Conservation (phyloP, 106 monocot genomes). For the Apostasia ramifera region DNA sequence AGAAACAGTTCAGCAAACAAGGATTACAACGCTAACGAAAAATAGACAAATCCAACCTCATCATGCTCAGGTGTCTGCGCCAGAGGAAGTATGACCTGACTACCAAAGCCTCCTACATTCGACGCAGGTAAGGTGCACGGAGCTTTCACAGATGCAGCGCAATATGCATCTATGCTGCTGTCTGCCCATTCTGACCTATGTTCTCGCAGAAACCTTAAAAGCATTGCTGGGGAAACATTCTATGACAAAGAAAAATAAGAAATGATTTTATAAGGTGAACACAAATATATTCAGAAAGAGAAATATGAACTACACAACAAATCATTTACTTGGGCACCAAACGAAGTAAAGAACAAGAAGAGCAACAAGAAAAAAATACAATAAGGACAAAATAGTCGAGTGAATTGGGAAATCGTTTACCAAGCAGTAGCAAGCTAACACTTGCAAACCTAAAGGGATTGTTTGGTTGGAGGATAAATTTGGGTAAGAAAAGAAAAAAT, state of each 20-base stretch:
- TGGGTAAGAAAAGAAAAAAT: too few species aligned
- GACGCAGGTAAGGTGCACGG: constrained; percentile 35
- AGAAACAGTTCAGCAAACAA: not conserved
- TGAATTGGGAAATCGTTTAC: too few species aligned
- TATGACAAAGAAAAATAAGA: constrained; percentile 8
- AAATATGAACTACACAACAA: too few species aligned
- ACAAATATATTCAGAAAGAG: too few species aligned
- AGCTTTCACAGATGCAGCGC: constrained; percentile 41
- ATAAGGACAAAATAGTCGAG: too few species aligned
- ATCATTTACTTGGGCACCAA: too few species aligned
- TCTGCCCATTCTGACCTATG: constrained; percentile 79
- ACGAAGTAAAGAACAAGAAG: too few species aligned
- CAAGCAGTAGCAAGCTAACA: too few species aligned
- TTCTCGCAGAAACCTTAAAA: constrained; percentile 50
- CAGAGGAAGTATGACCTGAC: constrained; percentile 63
- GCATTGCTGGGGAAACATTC: constrained; percentile 58
- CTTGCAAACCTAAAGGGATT: too few species aligned
- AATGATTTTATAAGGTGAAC: too few species aligned
- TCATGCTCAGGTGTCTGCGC: constrained; percentile 61
- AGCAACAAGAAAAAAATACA: too few species aligned
- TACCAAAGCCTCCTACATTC: constrained; percentile 24
- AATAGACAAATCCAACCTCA: constrained; percentile 25
- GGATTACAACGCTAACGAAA: not conserved
- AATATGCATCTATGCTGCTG: constrained; percentile 52
- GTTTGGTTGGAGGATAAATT: too few species aligned